These are phyloP conservation scores for Otatea glauca DNA, from an alignment of 176 grass and related monocot genomes.

Conservation along the genomic window DNA sequence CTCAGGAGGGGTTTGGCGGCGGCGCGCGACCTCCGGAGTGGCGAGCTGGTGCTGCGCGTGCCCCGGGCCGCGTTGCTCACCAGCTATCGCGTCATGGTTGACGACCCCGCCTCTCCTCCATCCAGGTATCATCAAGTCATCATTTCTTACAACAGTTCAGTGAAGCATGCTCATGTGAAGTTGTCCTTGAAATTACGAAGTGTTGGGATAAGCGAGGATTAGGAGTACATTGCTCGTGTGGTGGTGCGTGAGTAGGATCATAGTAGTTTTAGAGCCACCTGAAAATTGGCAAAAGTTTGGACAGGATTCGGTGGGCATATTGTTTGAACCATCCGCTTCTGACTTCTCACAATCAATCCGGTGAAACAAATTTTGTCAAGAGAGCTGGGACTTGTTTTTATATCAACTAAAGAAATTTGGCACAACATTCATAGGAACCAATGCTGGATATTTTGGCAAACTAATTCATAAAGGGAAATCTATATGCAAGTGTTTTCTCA, in stretches of 20 bases:
- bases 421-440: not conserved
- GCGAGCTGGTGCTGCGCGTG: slow-evolving; percentile 76
- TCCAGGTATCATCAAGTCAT: slow-evolving; percentile 47
- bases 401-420: not conserved
- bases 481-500: not conserved
- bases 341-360: not conserved
- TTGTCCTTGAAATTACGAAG: not conserved
- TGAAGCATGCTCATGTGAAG: not conserved
- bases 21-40: slow-evolving; percentile 59
- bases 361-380: slow-evolving; percentile 10
- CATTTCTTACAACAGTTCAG: not conserved
- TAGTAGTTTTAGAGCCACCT: not conserved
- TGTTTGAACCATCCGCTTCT: not conserved
- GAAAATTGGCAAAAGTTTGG: not conserved
- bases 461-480: not conserved
- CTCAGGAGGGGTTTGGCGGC: slow-evolving; percentile 83
- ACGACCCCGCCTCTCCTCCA: slow-evolving; percentile 59
- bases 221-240: not conserved
- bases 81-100: slow-evolving; percentile 57
- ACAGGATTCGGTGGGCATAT: not conserved
- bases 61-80: slow-evolving; percentile 71
- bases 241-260: not conserved
- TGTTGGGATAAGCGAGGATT: not conserved
- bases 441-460: not conserved
- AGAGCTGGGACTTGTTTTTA: no score